These are phyloP conservation scores for Catunica adiposa DNA, from an alignment of 2,329 filamentous ascomycete species.

Conservation along the genomic window DNA sequence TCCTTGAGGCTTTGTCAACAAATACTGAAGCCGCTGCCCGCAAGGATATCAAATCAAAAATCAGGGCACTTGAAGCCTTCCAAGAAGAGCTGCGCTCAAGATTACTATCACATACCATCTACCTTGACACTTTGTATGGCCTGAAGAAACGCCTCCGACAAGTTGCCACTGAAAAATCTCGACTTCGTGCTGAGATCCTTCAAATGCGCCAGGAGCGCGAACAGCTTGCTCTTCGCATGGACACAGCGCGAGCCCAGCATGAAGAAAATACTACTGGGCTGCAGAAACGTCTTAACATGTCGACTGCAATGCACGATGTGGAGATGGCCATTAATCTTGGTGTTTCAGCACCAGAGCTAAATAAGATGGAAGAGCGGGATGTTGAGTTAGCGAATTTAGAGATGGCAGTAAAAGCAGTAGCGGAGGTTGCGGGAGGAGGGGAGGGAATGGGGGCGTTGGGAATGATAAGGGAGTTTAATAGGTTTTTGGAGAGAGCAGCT, in stretches of 20 bases:
- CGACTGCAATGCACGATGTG: conserved; percentile 43
- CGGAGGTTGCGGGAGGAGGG: conserved; percentile 33
- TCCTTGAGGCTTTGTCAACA: conserved; percentile 26
- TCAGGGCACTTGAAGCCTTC: conserved; percentile 41
- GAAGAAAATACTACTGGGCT: conserved; percentile 29
- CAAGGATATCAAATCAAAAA: conserved; percentile 38
- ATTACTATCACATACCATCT: conserved; percentile 43
- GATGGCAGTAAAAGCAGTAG: conserved; percentile 36
- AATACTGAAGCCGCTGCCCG: conserved; percentile 27
- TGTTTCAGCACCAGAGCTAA: conserved; percentile 31
- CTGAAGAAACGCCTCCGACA: conserved; percentile 40
- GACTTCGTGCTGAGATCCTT: conserved; percentile 43
- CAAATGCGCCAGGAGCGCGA: conserved; percentile 42
- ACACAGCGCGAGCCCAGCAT: conserved; percentile 43
- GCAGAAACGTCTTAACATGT: conserved; percentile 34
- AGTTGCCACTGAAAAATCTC: conserved; percentile 39
- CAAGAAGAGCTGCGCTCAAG: conserved; percentile 38
- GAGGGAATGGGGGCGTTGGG: conserved; percentile 35
- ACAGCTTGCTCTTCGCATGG: conserved; percentile 44
- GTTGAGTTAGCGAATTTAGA: conserved; percentile 41
- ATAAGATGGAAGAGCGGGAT: conserved; percentile 23
- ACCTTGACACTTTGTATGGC: conserved; percentile 41
- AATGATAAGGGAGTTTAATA: conserved; percentile 45
- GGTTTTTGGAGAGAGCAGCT: conserved; percentile 44
- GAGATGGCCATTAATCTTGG: conserved; percentile 39